Evolutionary conservation across 108 stramenopile species (phyloP).

Genomic region (Discostella pseudostelligera): DNA sequence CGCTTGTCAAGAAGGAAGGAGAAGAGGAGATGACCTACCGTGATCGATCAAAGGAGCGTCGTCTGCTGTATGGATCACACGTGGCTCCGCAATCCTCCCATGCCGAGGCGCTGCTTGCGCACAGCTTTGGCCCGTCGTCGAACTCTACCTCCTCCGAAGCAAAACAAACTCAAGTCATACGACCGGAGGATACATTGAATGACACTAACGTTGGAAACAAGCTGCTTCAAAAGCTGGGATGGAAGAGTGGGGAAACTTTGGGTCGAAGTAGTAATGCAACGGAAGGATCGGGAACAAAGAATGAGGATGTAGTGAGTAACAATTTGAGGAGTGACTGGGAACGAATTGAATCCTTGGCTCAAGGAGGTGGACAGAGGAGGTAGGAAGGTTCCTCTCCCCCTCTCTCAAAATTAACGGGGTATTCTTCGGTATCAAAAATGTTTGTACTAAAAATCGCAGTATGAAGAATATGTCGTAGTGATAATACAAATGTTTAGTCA

Average conservation of each 20-base stretch:
- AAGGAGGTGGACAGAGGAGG: slow-evolving; percentile 25
- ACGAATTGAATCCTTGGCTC: slow-evolving; percentile 71
- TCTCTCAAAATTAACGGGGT: too few species aligned
- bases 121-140: slow-evolving; percentile 21
- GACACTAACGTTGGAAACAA: slow-evolving; percentile 69
- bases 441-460: too few species aligned
- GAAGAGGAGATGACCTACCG: slow-evolving; percentile 23
- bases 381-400: neutral
- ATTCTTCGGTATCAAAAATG: too few species aligned
- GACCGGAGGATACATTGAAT: slow-evolving; percentile 48
- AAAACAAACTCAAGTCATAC: slow-evolving; percentile 31
- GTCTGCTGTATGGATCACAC: slow-evolving; percentile 36
- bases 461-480: too few species aligned
- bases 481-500: too few species aligned
- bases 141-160: neutral
- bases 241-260: slow-evolving; percentile 55
- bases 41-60: slow-evolving; percentile 50
- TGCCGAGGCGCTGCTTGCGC: slow-evolving; percentile 32
- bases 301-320: slow-evolving; percentile 10
- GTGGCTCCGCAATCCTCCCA: slow-evolving; percentile 20
- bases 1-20: slow-evolving; percentile 4
- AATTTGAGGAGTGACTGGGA: slow-evolving; percentile 78
- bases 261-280: slow-evolving; percentile 26
- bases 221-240: slow-evolving; percentile 82
- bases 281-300: slow-evolving; percentile 17